Evolutionary conservation across 1,284 basidiomycete species (phyloP), one percentile per base, ranked within the genome.

Genomic region (Tilletia walkeri): DNA sequence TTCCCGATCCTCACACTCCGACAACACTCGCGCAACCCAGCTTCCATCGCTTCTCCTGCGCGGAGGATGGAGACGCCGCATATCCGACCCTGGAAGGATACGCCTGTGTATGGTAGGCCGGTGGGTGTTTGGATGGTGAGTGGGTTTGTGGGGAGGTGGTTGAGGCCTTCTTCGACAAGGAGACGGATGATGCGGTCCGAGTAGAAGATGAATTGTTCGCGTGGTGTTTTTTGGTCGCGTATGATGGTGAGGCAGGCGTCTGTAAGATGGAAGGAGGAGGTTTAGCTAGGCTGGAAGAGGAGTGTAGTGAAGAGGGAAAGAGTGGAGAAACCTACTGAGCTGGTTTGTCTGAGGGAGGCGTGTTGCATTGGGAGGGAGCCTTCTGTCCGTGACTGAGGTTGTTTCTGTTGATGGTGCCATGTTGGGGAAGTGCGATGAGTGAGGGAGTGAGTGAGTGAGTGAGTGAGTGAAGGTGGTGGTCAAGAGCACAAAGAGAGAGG

Each of bases 201-300:
- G 84, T 96, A 98, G 86, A 99, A 99, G 77, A 99, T 89, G 82
- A 99, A 99, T 84, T 99, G 95, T 30, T 94, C 94, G 56, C 95
- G 77, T 20, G 76, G 73, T 14, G 85, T 86, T 4, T 82, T 74
- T 18, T 74, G 69, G 73, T 84, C 82, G 66, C 94, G 86, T 82
- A 99, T 95, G 85, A 97, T 95, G 16, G 96, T 98, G 85, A 96
- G 92, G 20, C 98, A 86, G 0, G 94, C 94, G 84, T 98, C 94
- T 77, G 69, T n/a, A 4, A 41, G 3, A 67, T 70, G 30, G 68
- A 41, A 14, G 14, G 20, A 14, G n/a, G 47, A 67, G 45, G 9
- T 9, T 9, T 7, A n/a, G 65, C 20, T 12, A 6, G 30, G 18
- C 12, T 10, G 16, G 39, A 47, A 9, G 5, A 20, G 38, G 18